phyloP scores from a whole-genome alignment of 2,329 filamentous ascomycete species.

The Stemphylium beticola region DNA sequence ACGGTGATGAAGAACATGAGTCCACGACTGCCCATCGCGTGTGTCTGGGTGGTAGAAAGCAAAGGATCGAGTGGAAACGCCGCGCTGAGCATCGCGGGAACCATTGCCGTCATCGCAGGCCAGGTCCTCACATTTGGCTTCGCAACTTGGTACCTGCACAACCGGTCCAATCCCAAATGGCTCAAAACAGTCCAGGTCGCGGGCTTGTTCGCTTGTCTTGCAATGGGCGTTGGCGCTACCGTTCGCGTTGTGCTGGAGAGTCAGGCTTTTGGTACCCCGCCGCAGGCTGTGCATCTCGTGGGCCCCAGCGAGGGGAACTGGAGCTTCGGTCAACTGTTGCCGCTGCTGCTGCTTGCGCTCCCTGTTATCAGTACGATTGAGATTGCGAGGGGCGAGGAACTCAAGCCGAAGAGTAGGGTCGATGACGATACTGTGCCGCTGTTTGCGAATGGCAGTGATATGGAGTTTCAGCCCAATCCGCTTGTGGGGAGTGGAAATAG shows the following conservation, averaged over 20 bases:
- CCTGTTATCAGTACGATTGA: conserved; percentile 66
- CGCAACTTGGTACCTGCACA: conserved; percentile 70
- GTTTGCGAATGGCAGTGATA: conserved; percentile 41
- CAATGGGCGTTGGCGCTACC: conserved; percentile 65
- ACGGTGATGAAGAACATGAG: conserved; percentile 60
- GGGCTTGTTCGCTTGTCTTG: conserved; percentile 59
- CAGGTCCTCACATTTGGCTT: conserved; percentile 65
- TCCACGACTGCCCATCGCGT: conserved; percentile 64
- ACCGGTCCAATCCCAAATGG: conserved; percentile 58
- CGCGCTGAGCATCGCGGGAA: conserved; percentile 62
- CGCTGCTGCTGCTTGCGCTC: conserved; percentile 64
- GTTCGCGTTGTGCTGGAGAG: conserved; percentile 63
- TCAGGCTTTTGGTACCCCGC: conserved; percentile 65
- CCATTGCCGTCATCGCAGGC: conserved; percentile 65
- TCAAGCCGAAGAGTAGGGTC: conserved; percentile 51
- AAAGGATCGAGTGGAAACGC: conserved; percentile 49
- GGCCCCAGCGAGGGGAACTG: conserved; percentile 64
- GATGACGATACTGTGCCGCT: conserved; percentile 50
- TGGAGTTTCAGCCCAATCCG: conserved; percentile 58
- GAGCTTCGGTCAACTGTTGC: conserved; percentile 69
- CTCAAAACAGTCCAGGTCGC: conserved; percentile 61
- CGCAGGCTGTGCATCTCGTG: conserved; percentile 52
- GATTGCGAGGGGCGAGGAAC: conserved; percentile 61
- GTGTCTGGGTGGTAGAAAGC: conserved; percentile 61
- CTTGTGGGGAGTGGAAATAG: conserved; percentile 44